Evolutionary conservation across 495 filamentous ascomycete genomes (phyloP), one percentile per base, ranked within the genome.

Genomic region (Aspergillus nanangensis): DNA sequence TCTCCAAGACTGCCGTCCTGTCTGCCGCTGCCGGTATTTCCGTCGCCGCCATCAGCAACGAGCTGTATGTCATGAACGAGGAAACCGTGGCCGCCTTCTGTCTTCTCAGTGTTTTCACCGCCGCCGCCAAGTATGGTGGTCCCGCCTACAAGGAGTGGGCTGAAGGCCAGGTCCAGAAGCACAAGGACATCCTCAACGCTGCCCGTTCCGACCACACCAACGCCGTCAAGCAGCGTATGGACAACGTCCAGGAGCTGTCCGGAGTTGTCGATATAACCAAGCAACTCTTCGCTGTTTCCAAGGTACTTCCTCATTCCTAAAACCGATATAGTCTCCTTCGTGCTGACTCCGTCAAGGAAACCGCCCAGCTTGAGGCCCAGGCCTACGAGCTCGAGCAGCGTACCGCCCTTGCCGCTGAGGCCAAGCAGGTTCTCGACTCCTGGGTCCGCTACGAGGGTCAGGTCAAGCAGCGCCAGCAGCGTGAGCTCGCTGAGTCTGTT

Each of bases 41-140:
- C 55, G 78, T 95, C 59, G 93, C 90, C 62, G 94, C 93, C 61
- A 90, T 99, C 75, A 92, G 86, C 84, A 99, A 95, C 73, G 94
- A 99, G 77, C 85, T 97, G 76, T 99, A 96, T 70, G 88, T 99
- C 66, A 77, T 99, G 69, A 99, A 97, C 74, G 92, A 97, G 77
- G 94, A 99, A 77, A 80, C 90, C 47, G 83, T 99, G 58, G 86
- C 94, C 57, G 86, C 87, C 44, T 77, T 99, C 73, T 88, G 82
- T 65, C 74, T 96, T 48, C 74, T 97, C 58, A 89, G 82, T 60
- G 84, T 96, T 50, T 96, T 94, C 82, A 86, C 72, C 58, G 89
- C 82, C 41, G 77, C 95, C 55, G 88, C 80, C 66, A 90, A 94
- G 71, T 97, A 87, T 67, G 90, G 83, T 59, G 93, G 92, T 38